These are phyloP conservation scores for Barnettozyma salicaria DNA, from an alignment of 805 yeast genomes.

Conservation along the genomic window DNA sequence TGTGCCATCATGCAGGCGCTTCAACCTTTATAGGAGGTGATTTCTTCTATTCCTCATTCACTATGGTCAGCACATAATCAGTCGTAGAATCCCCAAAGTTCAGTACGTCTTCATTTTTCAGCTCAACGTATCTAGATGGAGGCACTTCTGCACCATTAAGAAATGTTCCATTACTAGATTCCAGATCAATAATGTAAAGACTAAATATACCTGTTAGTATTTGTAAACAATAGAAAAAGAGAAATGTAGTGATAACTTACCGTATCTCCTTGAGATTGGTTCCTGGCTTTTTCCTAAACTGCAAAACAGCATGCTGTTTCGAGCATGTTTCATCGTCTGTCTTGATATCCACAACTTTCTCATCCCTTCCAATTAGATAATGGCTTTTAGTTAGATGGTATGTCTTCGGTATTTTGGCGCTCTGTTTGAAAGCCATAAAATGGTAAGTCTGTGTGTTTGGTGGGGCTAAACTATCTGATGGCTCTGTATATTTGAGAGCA, in stretches of 20 bases:
- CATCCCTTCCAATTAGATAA: slow-evolving; percentile 34
- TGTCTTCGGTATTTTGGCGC: slow-evolving; percentile 22
- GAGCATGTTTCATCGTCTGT: slow-evolving; percentile 35
- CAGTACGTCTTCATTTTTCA: slow-evolving; percentile 36
- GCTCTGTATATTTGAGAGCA: slow-evolving; percentile 35
- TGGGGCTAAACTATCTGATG: slow-evolving; percentile 29
- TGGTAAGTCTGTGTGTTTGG: slow-evolving; percentile 25
- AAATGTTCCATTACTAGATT: slow-evolving; percentile 42
- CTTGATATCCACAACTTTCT: slow-evolving; percentile 31
- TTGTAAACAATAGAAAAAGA: not conserved
- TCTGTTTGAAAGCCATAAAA: slow-evolving; percentile 28
- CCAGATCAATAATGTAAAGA: slow-evolving; percentile 42
- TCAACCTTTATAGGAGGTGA: not conserved
- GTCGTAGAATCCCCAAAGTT: slow-evolving; percentile 32
- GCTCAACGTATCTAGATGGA: slow-evolving; percentile 35
- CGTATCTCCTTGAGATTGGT: slow-evolving; percentile 1
- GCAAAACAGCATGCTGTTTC: slow-evolving; percentile 45
- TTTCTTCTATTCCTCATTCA: slow-evolving; percentile 8
- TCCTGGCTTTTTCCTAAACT: slow-evolving; percentile 30
- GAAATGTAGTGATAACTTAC: slow-evolving; percentile 6
- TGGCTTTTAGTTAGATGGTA: slow-evolving; percentile 25
- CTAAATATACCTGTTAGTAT: slow-evolving; percentile 10
- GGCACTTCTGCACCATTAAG: slow-evolving; percentile 37
- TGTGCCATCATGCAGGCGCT: not conserved
- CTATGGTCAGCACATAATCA: slow-evolving; percentile 27